phyloP scores from a whole-genome alignment of 1,284 basidiomycete genomes.

The Cystobasidiaceae sp. region DNA sequence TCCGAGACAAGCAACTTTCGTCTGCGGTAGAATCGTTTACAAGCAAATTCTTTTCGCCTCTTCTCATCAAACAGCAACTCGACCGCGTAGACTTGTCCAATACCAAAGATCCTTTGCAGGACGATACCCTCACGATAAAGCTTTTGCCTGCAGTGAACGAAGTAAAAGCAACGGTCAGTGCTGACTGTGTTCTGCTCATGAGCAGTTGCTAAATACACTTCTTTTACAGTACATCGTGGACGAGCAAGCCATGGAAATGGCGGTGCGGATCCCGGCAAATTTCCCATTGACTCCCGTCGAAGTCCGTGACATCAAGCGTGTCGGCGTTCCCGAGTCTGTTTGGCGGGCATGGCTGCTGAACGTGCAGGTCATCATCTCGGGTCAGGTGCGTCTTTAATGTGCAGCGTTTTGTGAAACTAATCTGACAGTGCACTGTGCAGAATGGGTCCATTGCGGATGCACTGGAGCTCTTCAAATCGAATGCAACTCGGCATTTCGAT shows the following conservation, averaged over 20 bases:
- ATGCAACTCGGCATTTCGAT: constrained; percentile 83
- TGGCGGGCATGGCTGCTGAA: constrained; percentile 94
- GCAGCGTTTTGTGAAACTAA: neutral
- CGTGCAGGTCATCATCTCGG: constrained; percentile 83
- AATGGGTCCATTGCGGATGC: constrained; percentile 90
- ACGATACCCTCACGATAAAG: constrained; percentile 77
- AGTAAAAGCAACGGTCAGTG: constrained; percentile 57
- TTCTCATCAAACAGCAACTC: constrained; percentile 79
- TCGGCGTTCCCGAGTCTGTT: constrained; percentile 81
- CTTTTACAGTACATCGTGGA: constrained; percentile 68
- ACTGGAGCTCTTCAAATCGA: constrained; percentile 88
- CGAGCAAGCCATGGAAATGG: constrained; percentile 89
- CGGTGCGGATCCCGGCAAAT: constrained; percentile 76
- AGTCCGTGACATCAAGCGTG: constrained; percentile 73
- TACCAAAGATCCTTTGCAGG: constrained; percentile 51
- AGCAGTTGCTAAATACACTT: neutral
- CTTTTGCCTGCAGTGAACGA: constrained; percentile 64
- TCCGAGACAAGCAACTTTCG: constrained; percentile 82
- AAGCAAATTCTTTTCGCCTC: constrained; percentile 80
- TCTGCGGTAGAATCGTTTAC: constrained; percentile 72
- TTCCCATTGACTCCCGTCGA: constrained; percentile 89
- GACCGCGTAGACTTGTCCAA: constrained; percentile 64
- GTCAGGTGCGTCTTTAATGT: constrained; percentile 51
- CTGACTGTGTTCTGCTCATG: constrained; percentile 49
- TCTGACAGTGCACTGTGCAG: constrained; percentile 41